Percentiles rank a stretch among this genome's conserved stretches.
Evolutionary conservation across 257 asterid genomes (phyloP).

Genomic region (Solanum sejunctum): DNA sequence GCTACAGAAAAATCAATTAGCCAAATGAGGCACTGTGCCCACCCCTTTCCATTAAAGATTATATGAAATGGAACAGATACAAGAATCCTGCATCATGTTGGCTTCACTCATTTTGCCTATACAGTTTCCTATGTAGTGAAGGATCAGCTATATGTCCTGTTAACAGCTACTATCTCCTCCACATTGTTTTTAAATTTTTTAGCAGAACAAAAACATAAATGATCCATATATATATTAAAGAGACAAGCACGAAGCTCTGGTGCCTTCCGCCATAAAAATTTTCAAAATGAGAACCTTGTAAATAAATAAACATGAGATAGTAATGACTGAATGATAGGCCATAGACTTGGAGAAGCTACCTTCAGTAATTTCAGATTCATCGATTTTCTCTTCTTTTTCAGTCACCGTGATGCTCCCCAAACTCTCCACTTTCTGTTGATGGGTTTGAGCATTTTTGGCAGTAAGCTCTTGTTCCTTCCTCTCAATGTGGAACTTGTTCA

Average conservation of each 20-base stretch:
- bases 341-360: conserved; percentile 24
- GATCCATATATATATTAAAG: not conserved
- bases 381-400: conserved; percentile 35
- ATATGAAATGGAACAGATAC: not conserved
- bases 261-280: not conserved
- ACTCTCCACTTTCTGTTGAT: conserved; percentile 46
- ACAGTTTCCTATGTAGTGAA: not conserved
- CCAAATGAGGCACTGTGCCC: not conserved
- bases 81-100: not conserved
- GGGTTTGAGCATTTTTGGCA: conserved; percentile 71
- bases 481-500: conserved; percentile 55
- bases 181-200: not conserved
- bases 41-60: not conserved
- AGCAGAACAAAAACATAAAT: not conserved
- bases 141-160: not conserved
- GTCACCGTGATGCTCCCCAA: conserved; percentile 23
- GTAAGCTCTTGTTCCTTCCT: conserved; percentile 78
- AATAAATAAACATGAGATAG: not conserved
- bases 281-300: not conserved
- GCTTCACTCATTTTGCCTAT: not conserved
- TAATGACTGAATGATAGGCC: not conserved
- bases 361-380: conserved; percentile 58
- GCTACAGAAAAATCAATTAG: not conserved
- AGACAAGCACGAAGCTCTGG: not conserved
- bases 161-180: not conserved